These are phyloP conservation scores for Streptanthus diversifolius DNA, from an alignment of 345 rosid species.

Conservation along the genomic window DNA sequence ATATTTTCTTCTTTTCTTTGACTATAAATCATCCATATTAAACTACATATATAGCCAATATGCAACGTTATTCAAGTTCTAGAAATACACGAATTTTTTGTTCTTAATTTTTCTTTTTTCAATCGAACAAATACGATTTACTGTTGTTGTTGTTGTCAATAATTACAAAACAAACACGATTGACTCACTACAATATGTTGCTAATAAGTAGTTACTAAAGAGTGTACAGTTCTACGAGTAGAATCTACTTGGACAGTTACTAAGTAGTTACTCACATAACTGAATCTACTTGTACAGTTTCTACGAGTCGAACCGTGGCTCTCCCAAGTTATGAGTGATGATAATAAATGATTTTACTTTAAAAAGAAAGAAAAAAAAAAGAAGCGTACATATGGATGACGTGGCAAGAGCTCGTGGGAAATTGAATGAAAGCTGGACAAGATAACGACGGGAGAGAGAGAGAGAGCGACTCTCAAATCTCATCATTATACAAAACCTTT, in stretches of 20 bases:
- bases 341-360: neutral
- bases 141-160: neutral
- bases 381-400: slow-evolving; percentile 33
- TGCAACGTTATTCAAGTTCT: neutral
- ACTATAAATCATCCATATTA: neutral
- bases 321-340: neutral
- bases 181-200: neutral
- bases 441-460: slow-evolving; percentile 49
- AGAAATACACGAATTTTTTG: neutral
- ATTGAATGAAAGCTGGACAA: slow-evolving; percentile 49
- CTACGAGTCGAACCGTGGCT: neutral
- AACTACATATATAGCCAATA: neutral
- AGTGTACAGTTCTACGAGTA: too few relatives aligned
- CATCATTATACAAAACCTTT: neutral
- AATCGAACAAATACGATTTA: neutral
- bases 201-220: neutral
- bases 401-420: slow-evolving; percentile 48
- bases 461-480: slow-evolving; percentile 14
- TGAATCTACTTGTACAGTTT: too few relatives aligned
- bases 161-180: neutral
- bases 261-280: too few relatives aligned
- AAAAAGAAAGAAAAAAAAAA: neutral
- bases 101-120: neutral
- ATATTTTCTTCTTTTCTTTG: neutral
- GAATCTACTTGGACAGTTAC: too few relatives aligned